Conservation (phyloP, 192 early-diverging fungal species). For the Entophlyctis luteolus region DNA sequence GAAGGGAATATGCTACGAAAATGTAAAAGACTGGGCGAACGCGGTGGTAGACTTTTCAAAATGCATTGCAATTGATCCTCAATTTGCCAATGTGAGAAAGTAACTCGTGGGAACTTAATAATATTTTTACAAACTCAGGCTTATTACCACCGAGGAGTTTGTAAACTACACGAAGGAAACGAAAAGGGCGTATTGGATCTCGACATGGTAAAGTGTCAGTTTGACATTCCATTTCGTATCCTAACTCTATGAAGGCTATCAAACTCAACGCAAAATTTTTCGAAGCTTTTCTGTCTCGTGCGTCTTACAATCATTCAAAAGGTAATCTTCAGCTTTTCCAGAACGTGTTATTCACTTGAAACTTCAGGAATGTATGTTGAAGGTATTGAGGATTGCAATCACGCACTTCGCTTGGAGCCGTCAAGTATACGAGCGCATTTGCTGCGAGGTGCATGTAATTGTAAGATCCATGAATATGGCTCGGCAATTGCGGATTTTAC, state of each 20-base stretch:
- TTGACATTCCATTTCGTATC: not conserved
- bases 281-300: constrained; percentile 50
- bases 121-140: constrained; percentile 18
- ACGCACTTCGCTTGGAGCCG: constrained; percentile 49
- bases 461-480: constrained; percentile 37
- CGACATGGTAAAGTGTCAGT: constrained; percentile 4
- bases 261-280: constrained; percentile 48
- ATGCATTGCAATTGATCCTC: constrained; percentile 37
- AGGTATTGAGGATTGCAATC: constrained; percentile 49
- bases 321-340: constrained; percentile 2
- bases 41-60: constrained; percentile 43
- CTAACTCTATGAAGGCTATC: constrained; percentile 23
- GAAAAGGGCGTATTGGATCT: constrained; percentile 38
- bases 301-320: constrained; percentile 44
- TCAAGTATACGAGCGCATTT: constrained; percentile 50
- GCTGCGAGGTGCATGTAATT: constrained; percentile 47
- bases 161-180: constrained; percentile 41
- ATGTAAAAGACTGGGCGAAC: constrained; percentile 40
- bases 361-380: constrained; percentile 22
- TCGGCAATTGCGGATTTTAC: constrained; percentile 47
- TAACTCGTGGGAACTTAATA: not conserved
- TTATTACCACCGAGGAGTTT: constrained; percentile 52
- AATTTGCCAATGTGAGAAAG: constrained; percentile 38
- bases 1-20: constrained; percentile 51
- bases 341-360: not conserved